These are phyloP conservation scores for Termitomyces sp. DNA, from an alignment of 768 basidiomycete genomes.

Conservation along the genomic window DNA sequence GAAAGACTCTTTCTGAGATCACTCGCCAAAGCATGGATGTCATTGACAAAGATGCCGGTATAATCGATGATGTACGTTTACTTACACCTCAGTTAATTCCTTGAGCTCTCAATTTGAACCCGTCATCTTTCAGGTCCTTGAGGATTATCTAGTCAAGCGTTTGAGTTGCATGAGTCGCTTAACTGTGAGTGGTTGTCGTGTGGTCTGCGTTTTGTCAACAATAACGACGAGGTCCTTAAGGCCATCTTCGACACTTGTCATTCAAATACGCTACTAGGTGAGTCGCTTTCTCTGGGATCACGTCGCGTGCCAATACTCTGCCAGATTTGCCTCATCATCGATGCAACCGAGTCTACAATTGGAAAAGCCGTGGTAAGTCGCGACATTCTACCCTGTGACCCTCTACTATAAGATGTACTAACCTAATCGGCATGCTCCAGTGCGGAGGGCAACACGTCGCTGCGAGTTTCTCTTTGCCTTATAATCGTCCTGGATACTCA, in stretches of 20 bases:
- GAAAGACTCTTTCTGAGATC: not conserved
- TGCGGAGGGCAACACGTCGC: not conserved
- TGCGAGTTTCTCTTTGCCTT: not conserved
- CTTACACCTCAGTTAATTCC: not conserved
- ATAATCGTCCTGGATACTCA: not conserved
- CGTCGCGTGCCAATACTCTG: too few relatives aligned
- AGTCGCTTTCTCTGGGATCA: not conserved
- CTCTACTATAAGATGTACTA: not conserved
- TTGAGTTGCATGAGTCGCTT: not conserved
- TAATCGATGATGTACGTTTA: slow-evolving; percentile 6
- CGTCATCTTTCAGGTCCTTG: not conserved
- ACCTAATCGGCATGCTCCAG: not conserved
- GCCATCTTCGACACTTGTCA: slow-evolving; percentile 9
- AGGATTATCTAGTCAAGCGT: not conserved
- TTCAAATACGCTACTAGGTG: slow-evolving; percentile 4
- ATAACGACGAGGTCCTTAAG: not conserved
- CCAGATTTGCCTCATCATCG: slow-evolving; percentile 5
- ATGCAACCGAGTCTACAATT: slow-evolving; percentile 4
- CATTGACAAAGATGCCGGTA: not conserved
- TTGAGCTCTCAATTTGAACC: not conserved
- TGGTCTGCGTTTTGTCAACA: not conserved
- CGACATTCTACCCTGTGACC: too few relatives aligned
- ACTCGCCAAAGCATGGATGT: not conserved
- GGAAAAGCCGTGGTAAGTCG: slow-evolving; percentile 1
- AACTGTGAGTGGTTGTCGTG: not conserved